Evolutionary conservation across 2,329 filamentous ascomycete species (phyloP), one percentile per base, ranked within the genome.

Genomic region (Ophiostoma perfectum): DNA sequence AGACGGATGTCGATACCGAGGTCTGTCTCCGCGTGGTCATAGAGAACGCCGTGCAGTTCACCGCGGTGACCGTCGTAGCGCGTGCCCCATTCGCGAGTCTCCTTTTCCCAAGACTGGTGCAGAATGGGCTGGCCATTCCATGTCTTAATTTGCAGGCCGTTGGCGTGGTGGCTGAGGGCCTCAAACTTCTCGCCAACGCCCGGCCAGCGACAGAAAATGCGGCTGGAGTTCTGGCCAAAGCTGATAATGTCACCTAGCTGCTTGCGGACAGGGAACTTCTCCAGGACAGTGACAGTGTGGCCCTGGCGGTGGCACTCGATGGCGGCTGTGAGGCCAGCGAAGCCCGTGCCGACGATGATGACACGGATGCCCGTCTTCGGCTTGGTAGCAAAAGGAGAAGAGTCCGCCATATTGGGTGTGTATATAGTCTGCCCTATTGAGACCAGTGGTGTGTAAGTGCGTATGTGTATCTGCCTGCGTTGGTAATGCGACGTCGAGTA

Each of bases 251-350:
- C 84, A 66, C 86, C 86, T 0, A 88, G 80, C 11, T 80, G 76
- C 72, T 87, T 88, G 70, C 87, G 80, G 65, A 82, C 80, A 16
- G 81, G 76, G 69, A 86, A 87, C 1, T 82, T 80, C 68, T 84
- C 82, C 9, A 85, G 76, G 36, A 84, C 76, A 3, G 77, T 75
- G 69, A 78, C 84, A 11, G 78, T 80, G 73, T 88, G 86, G 6
- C 86, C 86, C 75, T 88, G 86, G 27, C 84, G 81, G 64, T 82
- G 77, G 72, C 84, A 86, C 77, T 88, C 86, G 68, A 88, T 85
- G 27, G 85, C 83, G 11, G 85, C 84, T 8, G 85, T 86, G 44
- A 88, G 78, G 27, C 86, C 86, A 62, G 84, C 86, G 67, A 88
- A 85, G 7, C 86, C 86, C 72, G 80, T 80, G 14, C 84, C 84